These are phyloP conservation scores for Cyberlindnera suaveolens DNA, from an alignment of 805 yeast genomes.

Conservation along the genomic window DNA sequence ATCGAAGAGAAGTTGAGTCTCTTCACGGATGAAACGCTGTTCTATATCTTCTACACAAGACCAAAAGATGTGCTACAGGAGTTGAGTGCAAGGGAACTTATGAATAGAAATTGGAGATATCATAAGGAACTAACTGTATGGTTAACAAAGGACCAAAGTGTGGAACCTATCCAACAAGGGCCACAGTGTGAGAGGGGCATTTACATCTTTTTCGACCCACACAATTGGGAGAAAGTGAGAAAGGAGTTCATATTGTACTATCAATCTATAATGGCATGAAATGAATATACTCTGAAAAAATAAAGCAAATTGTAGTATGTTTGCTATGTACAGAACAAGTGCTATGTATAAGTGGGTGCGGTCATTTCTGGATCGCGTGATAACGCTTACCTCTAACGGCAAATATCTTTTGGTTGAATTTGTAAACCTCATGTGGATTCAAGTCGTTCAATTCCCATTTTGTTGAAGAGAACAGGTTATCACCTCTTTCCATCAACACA, in stretches of 20 bases:
- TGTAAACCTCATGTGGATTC: constrained; percentile 90
- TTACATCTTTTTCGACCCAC: constrained; percentile 92
- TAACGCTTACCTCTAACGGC: constrained; percentile 96
- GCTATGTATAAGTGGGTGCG: background rate
- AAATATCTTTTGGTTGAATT: constrained; percentile 82
- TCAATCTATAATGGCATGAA: constrained; percentile 49
- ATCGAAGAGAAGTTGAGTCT: constrained; percentile 42
- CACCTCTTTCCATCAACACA: constrained; percentile 65
- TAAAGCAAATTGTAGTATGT: background rate
- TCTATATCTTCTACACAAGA: constrained; percentile 87
- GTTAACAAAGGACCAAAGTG: constrained; percentile 89
- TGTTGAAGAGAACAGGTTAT: constrained; percentile 75
- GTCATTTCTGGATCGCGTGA: constrained; percentile 56
- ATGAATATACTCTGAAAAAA: background rate
- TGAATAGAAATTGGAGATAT: constrained; percentile 92
- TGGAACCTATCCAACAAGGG: constrained; percentile 77
- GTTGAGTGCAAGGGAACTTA: constrained; percentile 85
- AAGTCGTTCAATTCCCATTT: constrained; percentile 93
- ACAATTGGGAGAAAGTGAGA: constrained; percentile 91
- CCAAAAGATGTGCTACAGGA: constrained; percentile 93
- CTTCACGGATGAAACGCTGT: constrained; percentile 86
- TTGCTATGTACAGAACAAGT: background rate
- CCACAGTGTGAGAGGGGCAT: constrained; percentile 89
- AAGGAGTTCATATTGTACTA: constrained; percentile 57
- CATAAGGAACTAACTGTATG: constrained; percentile 94